Percentiles rank a stretch among this genome's conserved stretches.
These are phyloP conservation scores for Erythrophleum fordii DNA, from an alignment of 306 rosid genomes.

Conservation along the genomic window DNA sequence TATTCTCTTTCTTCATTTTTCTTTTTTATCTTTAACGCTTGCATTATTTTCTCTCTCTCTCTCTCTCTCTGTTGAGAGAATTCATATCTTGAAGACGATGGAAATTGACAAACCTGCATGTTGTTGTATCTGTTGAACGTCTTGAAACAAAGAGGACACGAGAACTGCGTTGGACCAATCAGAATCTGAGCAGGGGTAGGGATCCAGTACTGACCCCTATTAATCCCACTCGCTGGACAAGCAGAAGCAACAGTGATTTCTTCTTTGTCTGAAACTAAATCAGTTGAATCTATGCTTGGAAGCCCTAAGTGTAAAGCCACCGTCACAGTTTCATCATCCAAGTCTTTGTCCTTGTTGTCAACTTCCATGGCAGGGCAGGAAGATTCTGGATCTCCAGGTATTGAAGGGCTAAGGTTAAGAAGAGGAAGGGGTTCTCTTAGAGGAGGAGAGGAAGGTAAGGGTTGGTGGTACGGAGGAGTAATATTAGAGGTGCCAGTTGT, in stretches of 20 bases:
- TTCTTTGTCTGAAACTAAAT: constrained; percentile 54
- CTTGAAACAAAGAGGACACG: constrained; percentile 75
- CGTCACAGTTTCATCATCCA: constrained; percentile 46
- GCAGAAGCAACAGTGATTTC: constrained; percentile 35
- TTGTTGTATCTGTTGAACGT: constrained; percentile 78
- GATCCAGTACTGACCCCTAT: constrained; percentile 71
- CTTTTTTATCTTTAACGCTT: neutral
- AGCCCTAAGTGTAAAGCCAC: constrained; percentile 78
- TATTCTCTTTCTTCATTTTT: neutral
- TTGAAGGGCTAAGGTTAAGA: constrained; percentile 53
- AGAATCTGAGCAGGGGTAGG: constrained; percentile 73
- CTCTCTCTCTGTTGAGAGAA: neutral
- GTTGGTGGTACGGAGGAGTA: neutral
- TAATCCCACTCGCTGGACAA: constrained; percentile 41
- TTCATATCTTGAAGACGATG: neutral
- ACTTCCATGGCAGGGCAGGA: constrained; percentile 25
- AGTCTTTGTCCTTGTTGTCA: constrained; percentile 29
- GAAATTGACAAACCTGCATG: constrained; percentile 59
- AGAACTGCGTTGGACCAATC: constrained; percentile 74
- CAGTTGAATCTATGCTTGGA: constrained; percentile 53
- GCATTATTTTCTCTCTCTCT: neutral
- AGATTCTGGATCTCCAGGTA: constrained; percentile 39
- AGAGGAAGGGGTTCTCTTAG: constrained; percentile 63
- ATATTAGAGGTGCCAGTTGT: neutral
- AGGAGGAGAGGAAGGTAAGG: constrained; percentile 57